Evolutionary conservation across 2,329 filamentous ascomycete species (phyloP).

Genomic region (Capronia epimyces): DNA sequence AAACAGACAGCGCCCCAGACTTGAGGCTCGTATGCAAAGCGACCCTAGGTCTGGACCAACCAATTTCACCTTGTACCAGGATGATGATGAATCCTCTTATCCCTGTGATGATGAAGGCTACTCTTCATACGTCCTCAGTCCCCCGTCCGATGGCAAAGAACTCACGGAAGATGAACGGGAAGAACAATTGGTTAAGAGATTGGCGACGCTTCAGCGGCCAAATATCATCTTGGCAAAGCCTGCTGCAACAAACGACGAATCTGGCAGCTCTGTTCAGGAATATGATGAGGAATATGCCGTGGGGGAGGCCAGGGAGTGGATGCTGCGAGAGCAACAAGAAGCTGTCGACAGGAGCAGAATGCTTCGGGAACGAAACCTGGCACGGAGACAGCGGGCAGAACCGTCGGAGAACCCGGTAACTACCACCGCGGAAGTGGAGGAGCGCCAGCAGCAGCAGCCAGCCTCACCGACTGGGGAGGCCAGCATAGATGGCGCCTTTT

Average conservation of each 20-base stretch:
- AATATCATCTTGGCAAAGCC: slow-evolving; percentile 3
- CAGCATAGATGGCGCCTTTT: background rate
- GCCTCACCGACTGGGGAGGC: background rate
- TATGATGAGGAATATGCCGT: slow-evolving; percentile 4
- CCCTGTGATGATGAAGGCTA: slow-evolving; percentile 6
- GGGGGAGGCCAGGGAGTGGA: slow-evolving; percentile 7
- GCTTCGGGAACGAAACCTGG: slow-evolving; percentile 2
- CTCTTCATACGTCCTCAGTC: background rate
- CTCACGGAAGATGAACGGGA: slow-evolving; percentile 6
- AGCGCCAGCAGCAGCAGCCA: background rate
- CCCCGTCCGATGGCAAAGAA: background rate
- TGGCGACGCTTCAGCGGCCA: slow-evolving; percentile 1
- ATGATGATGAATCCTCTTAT: background rate
- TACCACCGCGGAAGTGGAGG: background rate
- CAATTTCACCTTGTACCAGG: slow-evolving; percentile 7
- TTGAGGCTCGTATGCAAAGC: background rate
- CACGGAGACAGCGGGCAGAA: background rate
- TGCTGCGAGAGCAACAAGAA: slow-evolving; percentile 14
- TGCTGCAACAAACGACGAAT: background rate
- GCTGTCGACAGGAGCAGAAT: slow-evolving; percentile 11
- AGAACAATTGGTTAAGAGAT: background rate
- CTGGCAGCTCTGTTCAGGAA: background rate
- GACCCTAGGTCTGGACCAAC: background rate
- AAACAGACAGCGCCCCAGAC: background rate
- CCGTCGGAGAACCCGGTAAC: background rate